Base-by-base conservation (phyloP, 2,329 filamentous ascomycete species). In the Atkinsonella hypoxylon region DNA sequence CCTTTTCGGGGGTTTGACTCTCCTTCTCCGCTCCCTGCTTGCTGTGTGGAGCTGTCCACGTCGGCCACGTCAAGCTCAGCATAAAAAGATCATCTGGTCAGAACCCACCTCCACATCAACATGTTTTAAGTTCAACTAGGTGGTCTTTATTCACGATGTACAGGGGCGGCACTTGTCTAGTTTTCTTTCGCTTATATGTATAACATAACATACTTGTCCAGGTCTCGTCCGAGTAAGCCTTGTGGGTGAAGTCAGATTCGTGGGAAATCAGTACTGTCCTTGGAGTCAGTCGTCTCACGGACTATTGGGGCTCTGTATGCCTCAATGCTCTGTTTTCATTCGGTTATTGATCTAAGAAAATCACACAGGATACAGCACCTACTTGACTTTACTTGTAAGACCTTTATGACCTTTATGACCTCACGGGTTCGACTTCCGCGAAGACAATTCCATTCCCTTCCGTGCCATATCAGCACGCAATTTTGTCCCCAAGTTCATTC, bases 191-290 rank as follows among this genome's bases (percentile, higher is more conserved):
- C 46, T 48, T 36, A 32, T 41, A 41, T 12, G 46, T 36, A 34
- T 48, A 48, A 34, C n/a, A n/a, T n/a, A n/a, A 36, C 46, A 41
- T 48, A 58, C 2, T 50, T 47, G 26, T 66, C 45, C 18, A 67
- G 51, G 9, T 59, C 56, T 40, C 49, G 53, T 79, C 75, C 2
- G 67, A 62, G 48, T 74, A 74, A 10, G 71, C 73, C 46, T 69
- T 73, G 0, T 70, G 71, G 0, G 70, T 70, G 58, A 79, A 77
- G 75, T 78, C 34, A 78, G 55, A 44, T 74, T 75, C 2, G 77
- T 66, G 1, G 76, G 75, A 70, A 79, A 2, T 58, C 55, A 47
- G 64, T 72, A 30, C 68, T 64, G 5, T 59, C 57, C 65, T 77
- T 67, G 2, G 70, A 45, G 0, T 75, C 75, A 75, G 78, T 78